phyloP scores from a whole-genome alignment of 2,329 filamentous ascomycete species.

The Trichoderma guizhouense region DNA sequence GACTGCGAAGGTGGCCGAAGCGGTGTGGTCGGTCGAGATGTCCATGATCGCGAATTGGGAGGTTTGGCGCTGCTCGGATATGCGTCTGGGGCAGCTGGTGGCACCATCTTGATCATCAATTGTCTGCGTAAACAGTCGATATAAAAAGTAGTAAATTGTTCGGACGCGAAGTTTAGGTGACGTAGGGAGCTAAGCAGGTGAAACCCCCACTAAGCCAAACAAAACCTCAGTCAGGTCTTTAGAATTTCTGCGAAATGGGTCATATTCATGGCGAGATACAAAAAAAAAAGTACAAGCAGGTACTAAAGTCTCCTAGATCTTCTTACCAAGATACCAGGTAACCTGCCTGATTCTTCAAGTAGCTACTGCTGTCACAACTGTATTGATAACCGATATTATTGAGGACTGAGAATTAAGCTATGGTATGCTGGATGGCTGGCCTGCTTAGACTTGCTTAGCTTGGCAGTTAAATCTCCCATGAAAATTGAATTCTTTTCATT shows the following conservation, averaged over 20 bases:
- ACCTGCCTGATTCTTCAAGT: background rate
- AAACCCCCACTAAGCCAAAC: background rate
- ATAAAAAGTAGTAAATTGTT: background rate
- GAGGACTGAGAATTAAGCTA: background rate
- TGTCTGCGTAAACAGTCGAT: background rate
- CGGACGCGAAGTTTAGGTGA: background rate
- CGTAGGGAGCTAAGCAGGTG: background rate
- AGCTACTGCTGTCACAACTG: background rate
- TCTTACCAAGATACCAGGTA: background rate
- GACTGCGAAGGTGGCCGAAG: conserved; percentile 86
- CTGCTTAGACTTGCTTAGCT: background rate
- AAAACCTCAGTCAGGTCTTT: background rate
- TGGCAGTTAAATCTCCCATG: background rate
- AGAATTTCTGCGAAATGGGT: background rate
- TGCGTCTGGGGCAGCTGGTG: background rate
- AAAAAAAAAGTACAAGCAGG: background rate
- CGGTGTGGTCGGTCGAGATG: conserved; percentile 83
- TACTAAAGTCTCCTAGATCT: background rate
- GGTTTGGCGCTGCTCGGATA: background rate
- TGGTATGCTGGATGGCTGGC: background rate
- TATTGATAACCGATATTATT: background rate
- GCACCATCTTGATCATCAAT: background rate
- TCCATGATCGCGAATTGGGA: conserved; percentile 37
- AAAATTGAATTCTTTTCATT: background rate
- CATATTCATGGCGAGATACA: background rate